phyloP scores from a whole-genome alignment of 208 protist genomes.

The Acanthamoeba royreba region DNA sequence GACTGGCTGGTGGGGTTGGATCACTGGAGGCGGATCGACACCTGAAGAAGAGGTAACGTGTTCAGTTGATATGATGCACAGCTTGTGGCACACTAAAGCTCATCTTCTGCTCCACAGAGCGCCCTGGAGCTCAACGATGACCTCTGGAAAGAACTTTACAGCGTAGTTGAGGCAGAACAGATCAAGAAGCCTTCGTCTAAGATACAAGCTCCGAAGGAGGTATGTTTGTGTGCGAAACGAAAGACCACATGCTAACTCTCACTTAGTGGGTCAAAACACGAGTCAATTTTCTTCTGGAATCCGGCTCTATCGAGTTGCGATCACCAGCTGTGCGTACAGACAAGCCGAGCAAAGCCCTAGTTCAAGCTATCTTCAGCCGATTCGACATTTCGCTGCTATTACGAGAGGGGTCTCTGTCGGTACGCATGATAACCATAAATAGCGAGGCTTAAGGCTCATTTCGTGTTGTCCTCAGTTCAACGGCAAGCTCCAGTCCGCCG shows the following conservation, averaged over 20 bases:
- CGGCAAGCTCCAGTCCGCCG: slow-evolving; percentile 21
- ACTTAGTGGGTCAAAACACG: background rate
- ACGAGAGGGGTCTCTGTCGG: slow-evolving; percentile 10
- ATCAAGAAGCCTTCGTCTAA: background rate
- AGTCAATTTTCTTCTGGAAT: background rate
- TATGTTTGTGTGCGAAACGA: background rate
- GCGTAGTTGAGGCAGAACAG: background rate
- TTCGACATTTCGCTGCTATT: background rate
- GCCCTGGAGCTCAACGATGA: slow-evolving; percentile 9
- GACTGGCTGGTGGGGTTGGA: slow-evolving; percentile 1
- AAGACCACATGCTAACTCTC: background rate
- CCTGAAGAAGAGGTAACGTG: background rate
- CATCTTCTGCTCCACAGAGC: background rate
- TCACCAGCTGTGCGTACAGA: background rate
- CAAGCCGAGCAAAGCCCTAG: background rate
- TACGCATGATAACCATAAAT: background rate
- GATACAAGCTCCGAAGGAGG: background rate
- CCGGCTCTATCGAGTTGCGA: background rate
- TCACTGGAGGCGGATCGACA: background rate
- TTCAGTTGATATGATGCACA: no score
- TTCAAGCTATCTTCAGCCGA: background rate
- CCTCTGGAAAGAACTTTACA: slow-evolving; percentile 38
- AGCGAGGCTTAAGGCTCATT: background rate
- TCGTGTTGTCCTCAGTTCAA: background rate
- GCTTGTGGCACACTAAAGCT: no score